These are phyloP conservation scores for Magnaporthiopsis poae DNA, from an alignment of 2,329 filamentous ascomycete genomes.

Conservation along the genomic window DNA sequence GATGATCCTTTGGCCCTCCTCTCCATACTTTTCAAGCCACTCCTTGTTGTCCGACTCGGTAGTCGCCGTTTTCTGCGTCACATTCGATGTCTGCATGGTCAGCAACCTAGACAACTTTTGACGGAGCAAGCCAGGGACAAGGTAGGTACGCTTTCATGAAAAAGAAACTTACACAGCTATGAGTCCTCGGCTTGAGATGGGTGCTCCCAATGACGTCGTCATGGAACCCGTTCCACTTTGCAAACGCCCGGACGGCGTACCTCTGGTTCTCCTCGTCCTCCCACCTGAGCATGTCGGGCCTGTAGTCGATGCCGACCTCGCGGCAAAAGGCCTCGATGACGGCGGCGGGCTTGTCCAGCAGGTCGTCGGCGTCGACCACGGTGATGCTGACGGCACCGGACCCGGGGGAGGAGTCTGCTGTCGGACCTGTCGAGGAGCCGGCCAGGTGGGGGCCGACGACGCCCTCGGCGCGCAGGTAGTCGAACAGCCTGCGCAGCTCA, in stretches of 20 bases:
- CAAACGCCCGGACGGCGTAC: constrained; percentile 65
- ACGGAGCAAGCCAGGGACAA: too few relatives aligned
- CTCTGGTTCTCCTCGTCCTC: constrained; percentile 61
- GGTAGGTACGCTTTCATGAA: background rate
- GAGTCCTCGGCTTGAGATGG: constrained; percentile 59
- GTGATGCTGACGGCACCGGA: constrained; percentile 54
- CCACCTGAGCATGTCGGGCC: constrained; percentile 74
- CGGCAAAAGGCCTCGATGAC: constrained; percentile 73
- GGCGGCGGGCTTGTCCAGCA: constrained; percentile 72
- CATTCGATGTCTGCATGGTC: constrained; percentile 9
- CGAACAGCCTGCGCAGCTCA: constrained; percentile 77
- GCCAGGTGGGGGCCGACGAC: constrained; percentile 61
- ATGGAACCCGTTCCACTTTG: constrained; percentile 96
- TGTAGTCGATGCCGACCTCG: constrained; percentile 68
- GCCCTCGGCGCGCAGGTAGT: constrained; percentile 62
- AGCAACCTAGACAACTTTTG: background rate
- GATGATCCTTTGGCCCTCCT: constrained; percentile 60
- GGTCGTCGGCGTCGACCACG: constrained; percentile 85
- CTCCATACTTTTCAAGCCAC: constrained; percentile 66
- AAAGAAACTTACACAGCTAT: constrained; percentile 43
- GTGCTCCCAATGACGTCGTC: constrained; percentile 83
- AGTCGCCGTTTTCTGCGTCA: constrained; percentile 49
- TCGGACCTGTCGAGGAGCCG: constrained; percentile 18
- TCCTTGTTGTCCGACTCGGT: constrained; percentile 58
- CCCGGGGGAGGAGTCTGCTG: constrained; percentile 8